Conservation (phyloP, 495 filamentous ascomycete genomes). For the Podospora tetraspora region DNA sequence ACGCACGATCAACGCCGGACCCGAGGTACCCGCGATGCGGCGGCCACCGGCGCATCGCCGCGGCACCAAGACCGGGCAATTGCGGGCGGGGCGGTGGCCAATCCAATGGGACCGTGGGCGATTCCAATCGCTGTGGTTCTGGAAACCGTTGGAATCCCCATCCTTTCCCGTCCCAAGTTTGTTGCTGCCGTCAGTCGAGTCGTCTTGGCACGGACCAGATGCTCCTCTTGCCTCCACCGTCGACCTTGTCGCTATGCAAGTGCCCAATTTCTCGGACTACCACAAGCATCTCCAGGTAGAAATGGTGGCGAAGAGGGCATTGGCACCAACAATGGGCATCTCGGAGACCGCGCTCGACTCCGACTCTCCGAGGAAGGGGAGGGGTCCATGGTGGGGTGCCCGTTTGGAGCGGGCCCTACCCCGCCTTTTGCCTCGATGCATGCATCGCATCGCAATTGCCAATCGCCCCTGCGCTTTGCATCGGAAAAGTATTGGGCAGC, state of each 20-base stretch:
- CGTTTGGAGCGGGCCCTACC: not conserved
- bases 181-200: too few species aligned
- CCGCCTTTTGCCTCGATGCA: not conserved
- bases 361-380: not conserved
- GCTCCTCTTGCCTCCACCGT: not conserved
- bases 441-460: not conserved
- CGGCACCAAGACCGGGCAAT: not conserved
- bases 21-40: constrained; percentile 6
- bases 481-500: not conserved
- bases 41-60: constrained; percentile 6
- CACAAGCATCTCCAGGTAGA: not conserved
- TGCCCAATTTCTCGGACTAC: too few species aligned
- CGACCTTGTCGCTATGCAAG: not conserved
- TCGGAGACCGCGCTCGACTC: not conserved
- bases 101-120: constrained; percentile 7
- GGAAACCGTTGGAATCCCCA: constrained; percentile 12
- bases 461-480: not conserved
- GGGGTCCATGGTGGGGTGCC: not conserved
- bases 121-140: constrained; percentile 8
- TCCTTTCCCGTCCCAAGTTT: too few species aligned
- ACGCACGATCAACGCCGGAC: not conserved
- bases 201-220: not conserved
- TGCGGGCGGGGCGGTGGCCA: constrained; percentile 10
- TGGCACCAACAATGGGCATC: not conserved
- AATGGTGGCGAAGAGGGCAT: not conserved